Conservation (phyloP, 345 rosid species). For the Trapa bicornis region DNA sequence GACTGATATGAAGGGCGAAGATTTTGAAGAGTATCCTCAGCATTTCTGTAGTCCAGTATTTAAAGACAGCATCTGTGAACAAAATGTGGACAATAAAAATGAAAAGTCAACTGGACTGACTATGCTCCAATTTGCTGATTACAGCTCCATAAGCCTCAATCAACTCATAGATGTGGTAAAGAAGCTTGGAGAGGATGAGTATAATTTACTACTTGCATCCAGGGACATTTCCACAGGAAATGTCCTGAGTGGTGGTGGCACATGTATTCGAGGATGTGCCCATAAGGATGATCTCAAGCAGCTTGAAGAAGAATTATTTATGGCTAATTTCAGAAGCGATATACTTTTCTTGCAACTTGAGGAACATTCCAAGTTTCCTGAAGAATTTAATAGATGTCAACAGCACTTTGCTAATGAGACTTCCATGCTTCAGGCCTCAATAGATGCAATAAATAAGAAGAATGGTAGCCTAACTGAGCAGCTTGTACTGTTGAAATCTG, state of each 20-base stretch:
- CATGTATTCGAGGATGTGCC: conserved; percentile 7
- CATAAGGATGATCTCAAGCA: conserved; percentile 24
- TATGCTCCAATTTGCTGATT: conserved; percentile 17
- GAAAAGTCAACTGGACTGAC: conserved; percentile 14
- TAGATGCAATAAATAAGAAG: conserved; percentile 24
- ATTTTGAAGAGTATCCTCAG: conserved; percentile 17
- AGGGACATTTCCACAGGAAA: conserved; percentile 24
- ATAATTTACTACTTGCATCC: conserved; percentile 30
- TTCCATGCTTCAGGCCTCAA: conserved; percentile 32
- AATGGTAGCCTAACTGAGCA: conserved; percentile 36
- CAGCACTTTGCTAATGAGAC: conserved; percentile 31
- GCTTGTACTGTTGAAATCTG: conserved; percentile 45
- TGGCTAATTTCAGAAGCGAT: conserved; percentile 38
- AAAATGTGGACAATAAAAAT: conserved; percentile 17
- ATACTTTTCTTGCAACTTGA: conserved; percentile 43
- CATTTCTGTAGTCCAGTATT: conserved; percentile 23
- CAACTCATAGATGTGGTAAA: conserved; percentile 36
- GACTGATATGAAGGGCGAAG: conserved; percentile 15
- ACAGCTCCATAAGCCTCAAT: conserved; percentile 21
- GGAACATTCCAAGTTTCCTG: conserved; percentile 43
- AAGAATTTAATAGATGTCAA: conserved; percentile 28
- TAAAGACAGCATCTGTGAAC: conserved; percentile 24
- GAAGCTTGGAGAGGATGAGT: conserved; percentile 49
- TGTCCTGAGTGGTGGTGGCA: conserved; percentile 14
- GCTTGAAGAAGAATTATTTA: conserved; percentile 49